A percentile compares a stretch with the other conserved stretches of the same genome.
phyloP scores from a whole-genome alignment of 371 early-diverging fungal species.

The Saksenaea oblongispora region DNA sequence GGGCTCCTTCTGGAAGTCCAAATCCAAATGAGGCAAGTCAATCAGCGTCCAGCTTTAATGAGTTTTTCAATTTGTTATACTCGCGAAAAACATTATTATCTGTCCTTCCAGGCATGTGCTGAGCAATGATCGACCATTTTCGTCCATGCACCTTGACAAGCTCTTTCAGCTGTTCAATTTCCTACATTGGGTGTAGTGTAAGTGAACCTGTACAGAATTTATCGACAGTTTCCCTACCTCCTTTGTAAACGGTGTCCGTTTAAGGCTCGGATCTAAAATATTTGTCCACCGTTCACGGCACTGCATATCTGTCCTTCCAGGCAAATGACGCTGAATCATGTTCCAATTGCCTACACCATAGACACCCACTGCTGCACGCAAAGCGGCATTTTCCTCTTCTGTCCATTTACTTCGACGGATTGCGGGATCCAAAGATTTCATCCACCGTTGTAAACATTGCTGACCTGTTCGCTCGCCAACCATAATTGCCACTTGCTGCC shows the following conservation, averaged over 20 bases:
- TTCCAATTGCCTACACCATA: constrained; percentile 81
- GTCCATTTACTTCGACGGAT: constrained; percentile 78
- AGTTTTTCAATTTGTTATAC: constrained; percentile 8
- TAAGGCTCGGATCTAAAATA: constrained; percentile 65
- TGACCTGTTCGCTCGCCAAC: constrained; percentile 71
- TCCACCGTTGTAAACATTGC: constrained; percentile 87
- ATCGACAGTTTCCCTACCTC: constrained; percentile 38
- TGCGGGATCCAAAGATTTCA: constrained; percentile 72
- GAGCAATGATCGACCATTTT: constrained; percentile 34
- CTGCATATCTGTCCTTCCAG: constrained; percentile 84
- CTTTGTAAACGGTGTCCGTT: constrained; percentile 52
- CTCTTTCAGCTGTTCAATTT: constrained; percentile 8
- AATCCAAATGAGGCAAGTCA: too few species aligned
- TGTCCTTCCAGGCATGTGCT: constrained; percentile 35
- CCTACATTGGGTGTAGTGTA: constrained; percentile 10
- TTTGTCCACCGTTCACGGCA: constrained; percentile 87
- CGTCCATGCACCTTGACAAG: constrained; percentile 27
- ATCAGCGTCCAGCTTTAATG: too few species aligned
- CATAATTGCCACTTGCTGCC: constrained; percentile 69
- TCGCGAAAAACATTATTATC: constrained; percentile 30
- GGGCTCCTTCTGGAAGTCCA: too few species aligned
- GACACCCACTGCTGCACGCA: constrained; percentile 63
- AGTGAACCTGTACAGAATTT: neutral
- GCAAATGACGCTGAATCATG: constrained; percentile 68
- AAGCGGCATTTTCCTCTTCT: constrained; percentile 69